Evolutionary conservation across 1,284 basidiomycete genomes (phyloP), one percentile per base, ranked within the genome.

Genomic region (Erythrobasidium hasegawianum): DNA sequence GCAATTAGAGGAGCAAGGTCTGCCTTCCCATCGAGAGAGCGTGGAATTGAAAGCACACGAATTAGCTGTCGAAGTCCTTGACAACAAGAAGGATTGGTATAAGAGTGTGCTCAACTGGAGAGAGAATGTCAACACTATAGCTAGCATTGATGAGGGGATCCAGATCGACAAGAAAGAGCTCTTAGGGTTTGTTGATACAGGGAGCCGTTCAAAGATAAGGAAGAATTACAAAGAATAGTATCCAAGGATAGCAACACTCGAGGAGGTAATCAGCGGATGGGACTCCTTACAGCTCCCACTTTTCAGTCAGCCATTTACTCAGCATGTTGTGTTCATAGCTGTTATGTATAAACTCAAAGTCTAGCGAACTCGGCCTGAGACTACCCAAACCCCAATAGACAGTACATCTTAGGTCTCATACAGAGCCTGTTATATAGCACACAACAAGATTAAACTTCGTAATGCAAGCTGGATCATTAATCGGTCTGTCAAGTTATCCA

Each of bases 151-250:
- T 2, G 41, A 39, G 13, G 50, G 54, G 10, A 26, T 61, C 9
- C n/a, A 52, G 18, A 49, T 41, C 18, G 49, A 61, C 11, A 39
- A 53, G 22, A 14, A 53, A 20, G 50, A 18, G 20, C 39, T 22
- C 2, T 53, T 61, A 49, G n/a, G 22, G 7, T 18, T 18, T 14
- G 45, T 8, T 5, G 45, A 24, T 47, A 5, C n/a, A 47, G n/a
- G 45, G 14, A 18, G 45, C n/a, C 45, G 45, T 47, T 4, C n/a
- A 5, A 39, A 55, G 50, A 27, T 24, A n/a, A 38, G 29, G 8
- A 18, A 56, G 27, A 57, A 50, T 29, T 64, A 64, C 41, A 64
- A 64, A 26, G 61, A 64, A 57, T 64, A 57, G 29, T 40, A 13
- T 11, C 33, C 5, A n/a, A n/a, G n/a, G n/a, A n/a, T n/a, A n/a